Evolutionary conservation across 2,329 filamentous ascomycete species (phyloP).

Genomic region (Penicillium sp.): DNA sequence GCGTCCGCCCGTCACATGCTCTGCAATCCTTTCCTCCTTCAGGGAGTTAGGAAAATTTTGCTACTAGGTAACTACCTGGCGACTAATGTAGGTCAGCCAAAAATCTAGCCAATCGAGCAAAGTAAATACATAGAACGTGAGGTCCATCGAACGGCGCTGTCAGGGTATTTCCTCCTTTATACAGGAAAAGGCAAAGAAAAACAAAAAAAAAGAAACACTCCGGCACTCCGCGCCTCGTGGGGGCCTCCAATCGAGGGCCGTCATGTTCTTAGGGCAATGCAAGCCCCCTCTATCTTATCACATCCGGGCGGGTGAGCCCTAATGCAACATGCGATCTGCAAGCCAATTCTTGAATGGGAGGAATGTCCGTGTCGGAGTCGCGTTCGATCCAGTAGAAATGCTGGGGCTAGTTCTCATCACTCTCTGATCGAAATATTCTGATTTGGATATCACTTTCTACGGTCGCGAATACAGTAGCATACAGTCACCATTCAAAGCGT

Average conservation of each 20-base stretch:
- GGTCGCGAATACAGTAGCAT: neutral
- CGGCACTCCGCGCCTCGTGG: constrained; percentile 2
- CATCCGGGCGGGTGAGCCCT: constrained; percentile 8
- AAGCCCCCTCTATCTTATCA: constrained; percentile 25
- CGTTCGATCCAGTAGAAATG: constrained; percentile 14
- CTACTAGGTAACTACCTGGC: constrained; percentile 1
- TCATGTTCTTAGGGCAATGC: constrained; percentile 11
- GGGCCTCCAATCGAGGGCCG: constrained; percentile 11
- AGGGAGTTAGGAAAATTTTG: neutral
- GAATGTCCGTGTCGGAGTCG: constrained; percentile 12
- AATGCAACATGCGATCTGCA: constrained; percentile 16
- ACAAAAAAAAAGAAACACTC: constrained; percentile 10
- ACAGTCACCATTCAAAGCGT: neutral
- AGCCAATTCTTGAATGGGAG: constrained; percentile 12
- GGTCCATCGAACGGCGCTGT: neutral
- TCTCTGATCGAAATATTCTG: neutral
- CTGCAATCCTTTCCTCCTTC: neutral
- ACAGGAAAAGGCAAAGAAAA: neutral
- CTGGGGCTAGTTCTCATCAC: constrained; percentile 13
- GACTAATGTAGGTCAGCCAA: constrained; percentile 8
- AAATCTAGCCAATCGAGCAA: neutral
- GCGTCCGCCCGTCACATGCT: constrained; percentile 18
- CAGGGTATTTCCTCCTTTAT: neutral
- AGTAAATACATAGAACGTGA: neutral
- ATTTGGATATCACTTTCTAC: constrained; percentile 4